These are phyloP conservation scores for Aspergillus asperescens DNA, from an alignment of 495 filamentous ascomycete genomes.

Conservation along the genomic window DNA sequence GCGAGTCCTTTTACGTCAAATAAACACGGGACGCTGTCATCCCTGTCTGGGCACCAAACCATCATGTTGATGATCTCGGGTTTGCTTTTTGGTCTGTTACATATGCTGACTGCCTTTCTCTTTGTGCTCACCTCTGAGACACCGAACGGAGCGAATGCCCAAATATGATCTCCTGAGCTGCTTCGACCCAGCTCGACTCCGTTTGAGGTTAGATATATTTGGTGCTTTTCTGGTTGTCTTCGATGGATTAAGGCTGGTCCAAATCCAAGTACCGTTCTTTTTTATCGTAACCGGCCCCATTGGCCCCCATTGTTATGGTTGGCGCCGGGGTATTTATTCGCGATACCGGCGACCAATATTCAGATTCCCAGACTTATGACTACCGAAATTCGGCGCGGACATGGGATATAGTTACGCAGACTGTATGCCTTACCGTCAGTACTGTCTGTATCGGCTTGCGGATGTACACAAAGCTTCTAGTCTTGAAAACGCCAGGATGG, in stretches of 20 bases:
- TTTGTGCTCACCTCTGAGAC: not conserved
- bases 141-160: not conserved
- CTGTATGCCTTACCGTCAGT: conserved; percentile 20
- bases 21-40: not conserved
- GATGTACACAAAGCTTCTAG: conserved; percentile 22
- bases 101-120: not conserved
- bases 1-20: not conserved
- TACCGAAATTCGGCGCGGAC: conserved; percentile 11
- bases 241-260: not conserved
- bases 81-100: not conserved
- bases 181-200: too few relatives aligned
- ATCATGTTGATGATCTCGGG: not conserved
- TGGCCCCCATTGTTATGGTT: not conserved
- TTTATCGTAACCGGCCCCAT: not conserved
- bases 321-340: not conserved
- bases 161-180: not conserved
- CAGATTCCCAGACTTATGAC: not conserved
- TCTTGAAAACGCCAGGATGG: conserved; percentile 22
- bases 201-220: not conserved
- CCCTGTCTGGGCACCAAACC: not conserved
- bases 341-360: not conserved
- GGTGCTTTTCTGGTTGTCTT: not conserved
- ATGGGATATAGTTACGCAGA: conserved; percentile 21
- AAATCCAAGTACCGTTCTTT: not conserved
- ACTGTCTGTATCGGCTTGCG: conserved; percentile 26